A percentile compares a stretch with the other conserved stretches of the same genome.
Conservation (phyloP, 106 monocot species). For the Acanthochlamys bracteata region DNA sequence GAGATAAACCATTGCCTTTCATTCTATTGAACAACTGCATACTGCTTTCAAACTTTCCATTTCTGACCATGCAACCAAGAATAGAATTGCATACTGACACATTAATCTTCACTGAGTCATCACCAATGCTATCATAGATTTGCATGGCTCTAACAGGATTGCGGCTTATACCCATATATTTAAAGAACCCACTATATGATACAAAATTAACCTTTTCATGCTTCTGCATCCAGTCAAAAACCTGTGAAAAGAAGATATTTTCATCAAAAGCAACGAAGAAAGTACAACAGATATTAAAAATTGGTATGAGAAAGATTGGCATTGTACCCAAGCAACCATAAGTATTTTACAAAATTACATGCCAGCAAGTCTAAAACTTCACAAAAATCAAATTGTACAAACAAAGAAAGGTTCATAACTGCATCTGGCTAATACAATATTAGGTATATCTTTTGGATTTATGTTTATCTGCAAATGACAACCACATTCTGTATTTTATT, state of each 20-base stretch:
- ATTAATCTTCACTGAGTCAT: conserved; percentile 40
- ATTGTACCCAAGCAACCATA: too few species aligned
- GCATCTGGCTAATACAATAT: too few species aligned
- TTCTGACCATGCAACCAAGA: conserved; percentile 70
- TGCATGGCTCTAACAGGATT: conserved; percentile 57
- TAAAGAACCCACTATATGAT: conserved; percentile 83
- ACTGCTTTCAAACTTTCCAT: conserved; percentile 57
- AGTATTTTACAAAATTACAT: too few species aligned
- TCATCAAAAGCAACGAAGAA: background rate
- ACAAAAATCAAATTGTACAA: too few species aligned
- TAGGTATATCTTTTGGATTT: background rate
- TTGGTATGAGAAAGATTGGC: too few species aligned
- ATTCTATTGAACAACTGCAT: conserved; percentile 80
- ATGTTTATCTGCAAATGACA: background rate
- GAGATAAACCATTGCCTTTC: conserved; percentile 60
- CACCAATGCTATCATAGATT: conserved; percentile 60
- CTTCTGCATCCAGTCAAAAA: conserved; percentile 88
- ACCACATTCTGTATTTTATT: background rate
- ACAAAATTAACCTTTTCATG: conserved; percentile 48
- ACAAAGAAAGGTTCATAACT: too few species aligned
- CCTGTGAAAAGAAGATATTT: conserved; percentile 48
- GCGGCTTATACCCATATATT: conserved; percentile 74
- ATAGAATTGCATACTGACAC: conserved; percentile 77
- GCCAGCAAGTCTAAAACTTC: too few species aligned
- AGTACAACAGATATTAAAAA: background rate